phyloP scores from a whole-genome alignment of 73 alveolate genomes.

The Paramecium sexaurelia region DNA sequence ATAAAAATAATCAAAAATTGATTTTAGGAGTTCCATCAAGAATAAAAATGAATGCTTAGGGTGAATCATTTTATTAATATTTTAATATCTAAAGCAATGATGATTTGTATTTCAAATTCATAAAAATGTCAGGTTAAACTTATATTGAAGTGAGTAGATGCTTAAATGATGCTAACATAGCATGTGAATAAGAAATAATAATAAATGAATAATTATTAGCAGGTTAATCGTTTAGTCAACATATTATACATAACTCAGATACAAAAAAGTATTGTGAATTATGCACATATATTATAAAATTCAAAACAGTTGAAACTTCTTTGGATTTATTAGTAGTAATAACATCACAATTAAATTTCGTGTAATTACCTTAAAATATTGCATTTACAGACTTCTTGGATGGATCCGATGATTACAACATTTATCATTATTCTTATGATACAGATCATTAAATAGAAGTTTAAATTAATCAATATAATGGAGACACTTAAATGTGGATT shows the following conservation, averaged over 20 bases:
- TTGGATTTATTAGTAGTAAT: not conserved
- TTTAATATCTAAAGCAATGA: not conserved
- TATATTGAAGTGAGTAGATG: constrained; percentile 7
- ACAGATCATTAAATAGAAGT: constrained; percentile 50
- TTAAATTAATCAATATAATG: not conserved
- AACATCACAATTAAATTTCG: not conserved
- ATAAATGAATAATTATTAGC: not conserved
- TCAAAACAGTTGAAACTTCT: not conserved
- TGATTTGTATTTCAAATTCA: not conserved
- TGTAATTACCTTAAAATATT: not conserved
- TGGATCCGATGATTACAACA: not conserved
- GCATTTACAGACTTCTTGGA: constrained; percentile 32
- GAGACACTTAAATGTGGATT: not conserved
- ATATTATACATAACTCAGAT: not conserved
- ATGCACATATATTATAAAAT: not conserved
- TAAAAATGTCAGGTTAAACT: not conserved
- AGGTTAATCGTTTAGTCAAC: not conserved
- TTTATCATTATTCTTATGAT: constrained; percentile 35
- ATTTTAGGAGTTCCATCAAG: not conserved
- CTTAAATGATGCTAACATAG: not conserved
- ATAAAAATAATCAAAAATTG: constrained; percentile 3
- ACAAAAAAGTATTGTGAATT: not conserved
- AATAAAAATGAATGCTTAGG: not conserved
- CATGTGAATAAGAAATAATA: not conserved
- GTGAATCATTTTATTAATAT: not conserved